Evolutionary conservation across 2,329 filamentous ascomycete genomes (phyloP), one percentile per base, ranked within the genome.

Genomic region (Phaeomoniella chlamydospora): DNA sequence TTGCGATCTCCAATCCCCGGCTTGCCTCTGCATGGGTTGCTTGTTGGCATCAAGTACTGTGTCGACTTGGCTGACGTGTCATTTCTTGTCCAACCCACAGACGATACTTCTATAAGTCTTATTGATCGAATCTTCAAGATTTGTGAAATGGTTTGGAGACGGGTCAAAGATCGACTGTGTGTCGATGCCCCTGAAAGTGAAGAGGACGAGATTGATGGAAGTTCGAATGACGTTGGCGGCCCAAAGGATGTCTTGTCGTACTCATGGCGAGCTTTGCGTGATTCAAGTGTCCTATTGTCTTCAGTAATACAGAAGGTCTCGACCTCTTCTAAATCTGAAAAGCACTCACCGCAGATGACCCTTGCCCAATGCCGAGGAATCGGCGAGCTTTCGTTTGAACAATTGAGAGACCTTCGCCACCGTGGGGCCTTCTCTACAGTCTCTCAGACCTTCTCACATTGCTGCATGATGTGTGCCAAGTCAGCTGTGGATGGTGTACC

Each of bases 181-280:
- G 80, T 93, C 43, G 90, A 94, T 57, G 93, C 90, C 1, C 90
- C 92, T 0, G 90, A 98, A 58, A 88, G 88, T 0, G 78, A 90
- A 53, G 63, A 52, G 1, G 62, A 71, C 52, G 47, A 68, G 39
- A 46, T 67, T 36, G 47, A 78, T 0, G 76, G 87, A 35, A 82
- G 88, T 16, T 55, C 84, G n/a, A 74, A 81, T 36, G 77, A 80
- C 19, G 61, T 73, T 12, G 70, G 79, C 3, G 80, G 77, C 1
- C 67, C 85, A 0, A 96, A 94, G 51, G 85, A 92, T 47, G 70
- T 93, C 13, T 59, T 98, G 33, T 96, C 88, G 44, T 98, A 90
- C 55, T 94, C 86, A 42, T 98, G 94, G 70, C 75, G 90, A 47
- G 84, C 86, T 4, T 67, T 94, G n/a, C 88, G 94, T 42, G 90